Percentiles rank a stretch among this genome's conserved stretches.
Conservation (phyloP, 1,139 yeast genomes). For the Suhomyces choctaworum region DNA sequence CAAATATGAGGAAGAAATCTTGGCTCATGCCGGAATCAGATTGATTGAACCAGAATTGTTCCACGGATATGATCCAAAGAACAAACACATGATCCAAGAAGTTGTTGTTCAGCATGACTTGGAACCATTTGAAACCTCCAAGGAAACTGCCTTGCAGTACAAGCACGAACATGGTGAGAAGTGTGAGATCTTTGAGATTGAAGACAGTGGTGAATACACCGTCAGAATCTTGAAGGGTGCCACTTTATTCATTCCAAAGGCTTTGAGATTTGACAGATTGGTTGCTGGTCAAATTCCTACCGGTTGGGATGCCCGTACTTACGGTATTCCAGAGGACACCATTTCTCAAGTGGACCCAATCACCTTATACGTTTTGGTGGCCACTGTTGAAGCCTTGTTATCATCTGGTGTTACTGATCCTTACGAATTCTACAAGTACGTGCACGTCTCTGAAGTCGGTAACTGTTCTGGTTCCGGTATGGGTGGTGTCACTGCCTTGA, state of each 20-base stretch:
- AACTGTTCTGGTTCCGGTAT: constrained; percentile 99
- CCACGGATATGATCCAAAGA: constrained; percentile 89
- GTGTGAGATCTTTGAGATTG: constrained; percentile 88
- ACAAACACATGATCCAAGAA: constrained; percentile 92
- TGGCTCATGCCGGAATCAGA: constrained; percentile 95
- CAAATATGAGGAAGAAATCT: constrained; percentile 83
- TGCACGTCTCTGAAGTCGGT: constrained; percentile 97
- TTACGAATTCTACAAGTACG: constrained; percentile 95
- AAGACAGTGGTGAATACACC: constrained; percentile 88
- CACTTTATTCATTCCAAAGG: constrained; percentile 88
- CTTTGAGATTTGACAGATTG: constrained; percentile 88
- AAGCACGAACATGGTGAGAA: constrained; percentile 90
- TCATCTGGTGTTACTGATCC: constrained; percentile 97
- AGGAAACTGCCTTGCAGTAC: constrained; percentile 94
- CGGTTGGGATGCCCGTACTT: constrained; percentile 95
- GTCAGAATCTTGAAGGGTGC: constrained; percentile 93
- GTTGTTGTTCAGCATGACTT: constrained; percentile 93
- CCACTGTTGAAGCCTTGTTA: constrained; percentile 92
- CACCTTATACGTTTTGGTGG: constrained; percentile 86
- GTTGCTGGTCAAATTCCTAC: constrained; percentile 99
- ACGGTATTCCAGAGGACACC: constrained; percentile 93
- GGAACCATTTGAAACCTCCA: constrained; percentile 92
- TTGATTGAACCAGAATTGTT: constrained; percentile 94
- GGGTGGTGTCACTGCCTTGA: constrained; percentile 97
- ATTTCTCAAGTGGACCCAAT: constrained; percentile 94